Base-by-base conservation (phyloP, 768 basidiomycete species). In the Collybia sordida region DNA sequence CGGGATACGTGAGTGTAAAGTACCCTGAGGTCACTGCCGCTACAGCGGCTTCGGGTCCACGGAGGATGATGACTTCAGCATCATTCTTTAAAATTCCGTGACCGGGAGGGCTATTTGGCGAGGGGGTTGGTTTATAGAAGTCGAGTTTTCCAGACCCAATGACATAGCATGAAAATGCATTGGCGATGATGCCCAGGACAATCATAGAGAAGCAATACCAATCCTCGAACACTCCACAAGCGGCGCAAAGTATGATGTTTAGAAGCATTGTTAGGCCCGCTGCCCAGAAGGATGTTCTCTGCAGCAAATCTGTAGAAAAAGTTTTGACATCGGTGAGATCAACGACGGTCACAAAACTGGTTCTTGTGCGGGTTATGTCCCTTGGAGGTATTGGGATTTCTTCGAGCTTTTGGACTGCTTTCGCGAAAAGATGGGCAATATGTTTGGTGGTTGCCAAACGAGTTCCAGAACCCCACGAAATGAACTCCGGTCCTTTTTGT, bases 121-220 rank as follows among this genome's bases (percentile, higher is more conserved):
- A 25, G 17, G 42, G 42, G 7, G 0, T 44, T 44, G 42, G 42
- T 28, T 44, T 25, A 28, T 17, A 25, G 15, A 44, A 44, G 5
- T 15, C 19, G 11, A 44, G 24, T 19, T 14, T 28, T 5, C 24
- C n/a, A 28, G 42, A 44, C 1, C 42, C 42, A 3, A 44, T 44
- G 15, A 44, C 42, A 2, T 61, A 39, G 37, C 62, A 64, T 4
- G 64, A 49, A 9, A 66, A 19, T 1, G 70, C 70, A 39, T 54
- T 70, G 45, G 63, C 60, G 19, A 71, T 1, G 38, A 70, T 65
- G 1, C 69, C 69, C 12, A 67, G 57, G 0, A 66, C 50, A 40
- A 72, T 70, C 59, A 69, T 63, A 0, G 59, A 39, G 46, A 66
- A 69, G 24, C 46, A 47, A 37, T 35, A 62, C 70, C 70, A 71